These are phyloP conservation scores for Phytopythium kandeliae DNA, from an alignment of 352 stramenopile species.

Conservation along the genomic window DNA sequence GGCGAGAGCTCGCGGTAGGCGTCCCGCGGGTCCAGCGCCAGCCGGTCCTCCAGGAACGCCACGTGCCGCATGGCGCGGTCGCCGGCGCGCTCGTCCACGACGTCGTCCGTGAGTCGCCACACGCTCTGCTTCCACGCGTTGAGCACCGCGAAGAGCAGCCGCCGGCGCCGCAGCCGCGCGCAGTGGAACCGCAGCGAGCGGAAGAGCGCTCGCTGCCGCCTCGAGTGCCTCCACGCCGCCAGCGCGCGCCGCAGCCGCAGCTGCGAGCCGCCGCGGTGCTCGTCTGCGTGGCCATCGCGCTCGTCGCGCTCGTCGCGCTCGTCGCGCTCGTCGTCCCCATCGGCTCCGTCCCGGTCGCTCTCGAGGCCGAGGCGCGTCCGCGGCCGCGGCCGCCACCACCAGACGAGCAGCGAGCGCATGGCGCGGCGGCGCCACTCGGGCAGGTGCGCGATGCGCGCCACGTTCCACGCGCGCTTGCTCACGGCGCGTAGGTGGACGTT, in stretches of 20 bases:
- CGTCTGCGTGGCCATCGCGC: no score
- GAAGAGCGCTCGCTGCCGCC: conserved; percentile 44
- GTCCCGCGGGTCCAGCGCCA: conserved; percentile 54
- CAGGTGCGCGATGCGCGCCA: conserved; percentile 36
- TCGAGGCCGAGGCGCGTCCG: conserved; percentile 11
- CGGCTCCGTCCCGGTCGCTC: background rate
- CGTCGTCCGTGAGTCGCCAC: conserved; percentile 47
- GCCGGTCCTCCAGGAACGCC: conserved; percentile 44
- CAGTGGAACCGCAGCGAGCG: conserved; percentile 42
- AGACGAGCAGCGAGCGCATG: conserved; percentile 44
- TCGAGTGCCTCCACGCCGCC: conserved; percentile 38
- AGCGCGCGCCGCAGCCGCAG: conserved; percentile 27
- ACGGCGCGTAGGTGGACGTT: conserved; percentile 44
- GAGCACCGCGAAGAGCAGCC: conserved; percentile 47
- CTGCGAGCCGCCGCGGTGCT: conserved; percentile 10
- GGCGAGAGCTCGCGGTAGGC: conserved; percentile 46
- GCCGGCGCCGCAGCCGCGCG: conserved; percentile 19
- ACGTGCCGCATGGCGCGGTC: background rate
- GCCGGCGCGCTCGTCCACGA: background rate
- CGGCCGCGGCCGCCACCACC: conserved; percentile 21
- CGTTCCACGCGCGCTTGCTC: conserved; percentile 53
- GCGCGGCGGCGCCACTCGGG: conserved; percentile 35
- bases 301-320: no score
- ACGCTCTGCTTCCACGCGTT: conserved; percentile 54
- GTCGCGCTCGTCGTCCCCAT: background rate